A percentile compares a stretch with the other conserved stretches of the same genome.
Evolutionary conservation across 345 rosid genomes (phyloP).

Genomic region (Trapa bicornis): DNA sequence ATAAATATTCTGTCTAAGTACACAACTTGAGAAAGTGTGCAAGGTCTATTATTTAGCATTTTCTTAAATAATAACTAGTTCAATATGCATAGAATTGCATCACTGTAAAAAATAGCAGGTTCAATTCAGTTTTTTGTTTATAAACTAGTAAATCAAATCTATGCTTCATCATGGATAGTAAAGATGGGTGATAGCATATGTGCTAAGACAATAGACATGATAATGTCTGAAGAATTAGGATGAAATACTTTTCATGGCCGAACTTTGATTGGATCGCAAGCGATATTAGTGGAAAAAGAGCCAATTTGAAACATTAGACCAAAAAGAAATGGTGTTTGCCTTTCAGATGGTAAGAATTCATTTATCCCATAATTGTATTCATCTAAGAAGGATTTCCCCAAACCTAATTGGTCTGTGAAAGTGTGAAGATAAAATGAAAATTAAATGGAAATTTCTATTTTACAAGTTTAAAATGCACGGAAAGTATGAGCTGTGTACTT

Average conservation of each 20-base stretch:
- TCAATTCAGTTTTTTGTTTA: not conserved
- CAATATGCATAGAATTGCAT: not conserved
- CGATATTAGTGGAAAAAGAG: not conserved
- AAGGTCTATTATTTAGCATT: not conserved
- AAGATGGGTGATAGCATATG: not conserved
- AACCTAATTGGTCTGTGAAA: not conserved
- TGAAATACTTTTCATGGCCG: not conserved
- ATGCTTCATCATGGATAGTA: not conserved
- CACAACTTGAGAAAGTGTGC: not conserved
- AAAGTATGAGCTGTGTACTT: not conserved
- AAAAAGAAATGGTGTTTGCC: not conserved
- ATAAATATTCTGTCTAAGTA: not conserved
- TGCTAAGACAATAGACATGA: not conserved
- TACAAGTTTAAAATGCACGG: not conserved
- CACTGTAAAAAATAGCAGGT: not conserved
- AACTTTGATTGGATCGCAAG: not conserved
- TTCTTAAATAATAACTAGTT: not conserved
- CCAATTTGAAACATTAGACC: not conserved
- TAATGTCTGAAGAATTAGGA: not conserved
- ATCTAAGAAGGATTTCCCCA: not conserved
- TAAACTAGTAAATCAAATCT: not conserved
- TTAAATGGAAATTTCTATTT: not conserved
- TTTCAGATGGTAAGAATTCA: not conserved
- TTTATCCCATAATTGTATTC: not conserved
- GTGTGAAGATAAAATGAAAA: not conserved